phyloP scores from a whole-genome alignment of 768 basidiomycete genomes.

The Tricholoma sp. region DNA sequence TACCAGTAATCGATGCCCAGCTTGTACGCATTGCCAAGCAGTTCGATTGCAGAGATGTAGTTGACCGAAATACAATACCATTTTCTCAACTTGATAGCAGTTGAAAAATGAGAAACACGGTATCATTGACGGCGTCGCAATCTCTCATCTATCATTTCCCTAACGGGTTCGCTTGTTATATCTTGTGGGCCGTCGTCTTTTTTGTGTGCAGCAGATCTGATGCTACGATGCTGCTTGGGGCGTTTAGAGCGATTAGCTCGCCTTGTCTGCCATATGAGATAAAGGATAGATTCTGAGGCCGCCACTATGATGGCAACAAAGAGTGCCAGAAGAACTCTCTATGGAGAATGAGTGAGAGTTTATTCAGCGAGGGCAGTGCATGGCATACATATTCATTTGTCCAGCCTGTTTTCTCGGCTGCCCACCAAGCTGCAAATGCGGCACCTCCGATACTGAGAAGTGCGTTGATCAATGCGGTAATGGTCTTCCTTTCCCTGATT shows the following conservation, averaged over 20 bases:
- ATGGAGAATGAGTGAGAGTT: background rate
- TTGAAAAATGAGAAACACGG: background rate
- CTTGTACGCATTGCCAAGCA: background rate
- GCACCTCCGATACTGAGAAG: slow-evolving; percentile 64
- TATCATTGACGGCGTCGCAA: slow-evolving; percentile 27
- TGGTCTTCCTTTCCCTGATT: slow-evolving; percentile 55
- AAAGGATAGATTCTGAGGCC: slow-evolving; percentile 62
- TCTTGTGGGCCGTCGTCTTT: slow-evolving; percentile 25
- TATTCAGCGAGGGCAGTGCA: slow-evolving; percentile 1
- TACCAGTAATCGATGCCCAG: slow-evolving; percentile 27
- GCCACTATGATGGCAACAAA: slow-evolving; percentile 63
- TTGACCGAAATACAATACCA: background rate
- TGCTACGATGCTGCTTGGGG: slow-evolving; percentile 13
- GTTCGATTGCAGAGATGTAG: background rate
- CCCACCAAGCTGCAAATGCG: slow-evolving; percentile 71
- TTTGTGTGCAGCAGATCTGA: slow-evolving; percentile 25
- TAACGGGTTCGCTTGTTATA: slow-evolving; percentile 8
- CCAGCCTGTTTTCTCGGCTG: slow-evolving; percentile 58
- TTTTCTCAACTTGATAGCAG: background rate
- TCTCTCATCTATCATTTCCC: slow-evolving; percentile 10
- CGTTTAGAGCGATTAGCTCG: slow-evolving; percentile 16
- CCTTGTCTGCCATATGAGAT: slow-evolving; percentile 67
- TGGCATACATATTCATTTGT: slow-evolving; percentile 69
- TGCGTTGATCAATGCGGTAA: slow-evolving; percentile 68
- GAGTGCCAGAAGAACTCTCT: slow-evolving; percentile 63